Base-by-base conservation (phyloP, 2,329 filamentous ascomycete genomes). In the Karstenula rhodostoma region DNA sequence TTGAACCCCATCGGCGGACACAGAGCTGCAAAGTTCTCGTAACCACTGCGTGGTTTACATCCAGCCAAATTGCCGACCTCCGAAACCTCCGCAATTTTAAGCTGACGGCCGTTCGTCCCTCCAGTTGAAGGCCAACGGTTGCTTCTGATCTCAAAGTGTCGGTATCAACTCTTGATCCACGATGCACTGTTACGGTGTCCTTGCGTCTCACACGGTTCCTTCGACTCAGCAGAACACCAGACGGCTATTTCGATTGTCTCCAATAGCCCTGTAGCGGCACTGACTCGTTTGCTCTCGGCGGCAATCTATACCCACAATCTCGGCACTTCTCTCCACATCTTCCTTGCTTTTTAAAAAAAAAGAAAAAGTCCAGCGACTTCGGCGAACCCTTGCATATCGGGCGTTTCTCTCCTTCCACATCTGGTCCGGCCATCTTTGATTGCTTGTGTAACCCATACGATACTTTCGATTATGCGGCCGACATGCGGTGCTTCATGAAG, bases 1-100 rank as follows among this genome's bases (percentile, higher is more conserved):
- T 62, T 77, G 17, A 70, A 71, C 17, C 74, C 76, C 10, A 73
- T 77, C 13, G 76, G 75, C 12, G 68, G 69, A 22, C 74, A 76
- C 52, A 69, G 73, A 25, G 56, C 62, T 40, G 52, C 61, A 8
- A 15, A 62, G 60, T 29, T 71, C 69, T 43, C 70, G 67, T 12
- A 40, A 37, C 17, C 12, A 32, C 29, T 5, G 8, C 29, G 8
- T 32, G 29, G 12, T 32, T 32, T 32, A 6, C 8, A 5, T 10
- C 8, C 8, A 32, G 29, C 29, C 29, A 32, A 10, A 32, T 2
- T 32, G 29, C 29, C 29, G 7, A 10, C 29, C 29, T 32, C 29
- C 8, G 29, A 10, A 32, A 32, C 29, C 8, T 32, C 8, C 29
- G 29, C 29, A 9, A 32, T 32, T 32, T 10, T 10, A 9, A 32